Evolutionary conservation across 2,329 filamentous ascomycete species (phyloP), one percentile per base, ranked within the genome.

Genomic region (Colletotrichum lupini): DNA sequence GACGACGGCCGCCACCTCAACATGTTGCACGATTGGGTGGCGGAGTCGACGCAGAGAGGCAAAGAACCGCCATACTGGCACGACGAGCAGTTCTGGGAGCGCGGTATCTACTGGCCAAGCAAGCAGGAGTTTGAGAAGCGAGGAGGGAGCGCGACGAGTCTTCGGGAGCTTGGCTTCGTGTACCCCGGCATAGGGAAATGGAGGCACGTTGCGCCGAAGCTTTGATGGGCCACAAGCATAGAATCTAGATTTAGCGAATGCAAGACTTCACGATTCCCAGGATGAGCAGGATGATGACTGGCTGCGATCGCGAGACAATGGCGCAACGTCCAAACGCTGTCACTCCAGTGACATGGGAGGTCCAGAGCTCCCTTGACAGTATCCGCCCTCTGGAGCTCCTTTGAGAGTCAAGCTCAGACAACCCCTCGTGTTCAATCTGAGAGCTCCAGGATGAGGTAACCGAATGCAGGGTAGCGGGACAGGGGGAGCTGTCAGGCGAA

Each of bases 41-140:
- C 84, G 73, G 81, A 80, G 49, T 87, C 88, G 8, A 86, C 77
- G 74, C 84, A 84, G 0, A 81, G 82, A 16, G 92, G 92, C 2
- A 96, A 95, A 81, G 82, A 87, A 75, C 92, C 94, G 32, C 92
- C 92, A 3, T 84, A 83, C 30, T 98, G 95, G 95, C 87, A 89
- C 9, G 88, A 91, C 59, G 89, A 91, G 81, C 85, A 93, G 77
- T 89, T 91, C 65, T 97, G 94, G 94, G 88, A 93, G 78, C 87
- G 95, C 22, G 87, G 88, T 70, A 86, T 91, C 4, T 93, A 93
- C 76, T 86, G 89, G 0, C 86, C 91, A 14, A 93, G 95, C 46
- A 93, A 94, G 81, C 88, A 91, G 76, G 89, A 88, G 35, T 98
- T 97, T 80, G 88, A 92, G 71, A 85, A 88, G 74, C 84, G 85